phyloP scores from a whole-genome alignment of 768 basidiomycete species.

The Lactifluus volemus region DNA sequence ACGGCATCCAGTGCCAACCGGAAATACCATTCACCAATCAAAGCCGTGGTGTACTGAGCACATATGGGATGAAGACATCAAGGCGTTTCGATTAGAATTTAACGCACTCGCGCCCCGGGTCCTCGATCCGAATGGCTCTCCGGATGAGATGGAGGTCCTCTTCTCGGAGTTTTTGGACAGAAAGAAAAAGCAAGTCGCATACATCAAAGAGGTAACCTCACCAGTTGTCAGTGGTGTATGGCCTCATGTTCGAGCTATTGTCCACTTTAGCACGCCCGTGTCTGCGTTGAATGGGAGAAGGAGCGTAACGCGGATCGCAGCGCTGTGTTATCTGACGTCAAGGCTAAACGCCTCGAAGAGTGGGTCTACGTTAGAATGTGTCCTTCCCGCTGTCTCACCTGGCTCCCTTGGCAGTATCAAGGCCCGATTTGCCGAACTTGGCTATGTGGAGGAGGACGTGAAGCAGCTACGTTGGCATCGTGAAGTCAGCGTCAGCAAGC shows the following conservation, averaged over 20 bases:
- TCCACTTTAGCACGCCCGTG: background rate
- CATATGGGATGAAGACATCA: slow-evolving; percentile 5
- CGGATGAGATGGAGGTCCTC: background rate
- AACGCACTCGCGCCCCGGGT: background rate
- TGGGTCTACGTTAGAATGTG: background rate
- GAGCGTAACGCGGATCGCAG: slow-evolving; percentile 8
- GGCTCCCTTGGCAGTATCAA: background rate
- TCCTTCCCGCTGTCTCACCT: background rate
- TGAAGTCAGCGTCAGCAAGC: slow-evolving; percentile 9
- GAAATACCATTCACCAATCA: background rate
- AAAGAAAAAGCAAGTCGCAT: background rate
- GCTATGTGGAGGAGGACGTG: slow-evolving; percentile 3
- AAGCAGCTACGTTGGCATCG: background rate
- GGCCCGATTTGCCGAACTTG: background rate
- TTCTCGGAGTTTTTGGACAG: background rate
- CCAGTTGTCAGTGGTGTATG: background rate
- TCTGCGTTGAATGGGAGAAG: slow-evolving; percentile 4
- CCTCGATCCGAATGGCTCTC: background rate
- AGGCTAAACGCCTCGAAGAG: slow-evolving; percentile 11
- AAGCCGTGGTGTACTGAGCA: slow-evolving; percentile 4
- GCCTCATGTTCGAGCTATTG: background rate
- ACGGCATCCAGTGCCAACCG: background rate
- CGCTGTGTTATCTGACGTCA: slow-evolving; percentile 4
- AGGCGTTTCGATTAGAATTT: background rate
- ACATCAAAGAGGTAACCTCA: background rate